Conservation (phyloP, 2,329 filamentous ascomycete species). For the Sporothrix curviconia region DNA sequence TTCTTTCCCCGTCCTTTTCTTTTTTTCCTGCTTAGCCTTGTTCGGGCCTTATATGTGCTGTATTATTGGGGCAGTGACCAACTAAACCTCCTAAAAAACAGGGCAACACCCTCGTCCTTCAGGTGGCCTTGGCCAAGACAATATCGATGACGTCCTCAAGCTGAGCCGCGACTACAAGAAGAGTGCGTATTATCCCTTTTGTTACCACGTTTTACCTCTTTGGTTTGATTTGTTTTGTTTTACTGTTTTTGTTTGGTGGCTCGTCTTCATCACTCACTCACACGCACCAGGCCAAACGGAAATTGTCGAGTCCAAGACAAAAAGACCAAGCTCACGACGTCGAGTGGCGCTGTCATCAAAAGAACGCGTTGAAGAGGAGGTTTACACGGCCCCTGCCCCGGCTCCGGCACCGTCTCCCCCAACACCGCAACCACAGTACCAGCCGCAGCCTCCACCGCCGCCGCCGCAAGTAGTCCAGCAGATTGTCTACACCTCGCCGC, state of each 20-base stretch:
- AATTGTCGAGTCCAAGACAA: slow-evolving; percentile 14
- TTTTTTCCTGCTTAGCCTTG: too few species aligned
- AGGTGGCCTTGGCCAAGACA: slow-evolving; percentile 80
- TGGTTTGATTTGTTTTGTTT: background rate
- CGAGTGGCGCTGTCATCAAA: slow-evolving; percentile 40
- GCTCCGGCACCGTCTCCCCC: slow-evolving; percentile 16
- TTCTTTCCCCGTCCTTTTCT: background rate
- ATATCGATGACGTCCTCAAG: slow-evolving; percentile 84
- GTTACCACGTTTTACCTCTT: background rate
- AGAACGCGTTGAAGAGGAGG: slow-evolving; percentile 36
- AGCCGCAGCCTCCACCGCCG: slow-evolving; percentile 28
- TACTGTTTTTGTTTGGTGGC: background rate
- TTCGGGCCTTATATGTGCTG: background rate
- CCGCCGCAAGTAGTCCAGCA: slow-evolving; percentile 20
- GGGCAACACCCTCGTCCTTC: slow-evolving; percentile 75
- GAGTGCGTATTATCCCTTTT: slow-evolving; percentile 30
- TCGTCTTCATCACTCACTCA: background rate
- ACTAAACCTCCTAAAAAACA: slow-evolving; percentile 32
- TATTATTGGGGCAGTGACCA: background rate
- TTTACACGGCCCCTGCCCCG: slow-evolving; percentile 28
- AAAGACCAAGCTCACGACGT: slow-evolving; percentile 2
- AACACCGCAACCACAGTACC: slow-evolving; percentile 14
- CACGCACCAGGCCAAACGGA: background rate
- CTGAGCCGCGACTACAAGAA: slow-evolving; percentile 71
- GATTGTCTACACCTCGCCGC: slow-evolving; percentile 23